Percentiles rank a stretch among this genome's conserved stretches.
These are phyloP conservation scores for Acer campestre DNA, from an alignment of 345 rosid genomes.

Conservation along the genomic window DNA sequence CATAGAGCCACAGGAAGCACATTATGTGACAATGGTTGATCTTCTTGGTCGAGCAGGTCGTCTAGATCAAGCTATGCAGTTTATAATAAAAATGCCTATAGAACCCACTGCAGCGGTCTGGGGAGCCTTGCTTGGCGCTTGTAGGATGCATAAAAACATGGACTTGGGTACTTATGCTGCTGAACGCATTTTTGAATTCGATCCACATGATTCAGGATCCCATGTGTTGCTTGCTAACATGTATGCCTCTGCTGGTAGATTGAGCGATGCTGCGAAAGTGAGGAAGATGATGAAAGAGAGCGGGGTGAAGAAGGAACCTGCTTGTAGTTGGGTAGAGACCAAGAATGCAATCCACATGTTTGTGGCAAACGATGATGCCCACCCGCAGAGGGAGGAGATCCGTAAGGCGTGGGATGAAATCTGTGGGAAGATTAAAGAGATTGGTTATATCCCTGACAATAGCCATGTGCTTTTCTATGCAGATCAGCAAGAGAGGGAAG, in stretches of 20 bases:
- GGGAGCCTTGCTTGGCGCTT: conserved; percentile 67
- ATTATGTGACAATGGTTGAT: conserved; percentile 59
- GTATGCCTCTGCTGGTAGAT: conserved; percentile 60
- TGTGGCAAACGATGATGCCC: conserved; percentile 64
- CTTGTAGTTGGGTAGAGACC: conserved; percentile 72
- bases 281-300: conserved; percentile 58
- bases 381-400: conserved; percentile 59
- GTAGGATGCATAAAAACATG: conserved; percentile 67
- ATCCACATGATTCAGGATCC: conserved; percentile 59
- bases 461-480: conserved; percentile 58
- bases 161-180: conserved; percentile 65
- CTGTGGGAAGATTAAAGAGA: conserved; percentile 52
- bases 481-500: conserved; percentile 62
- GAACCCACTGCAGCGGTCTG: conserved; percentile 59
- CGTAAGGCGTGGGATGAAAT: conserved; percentile 51
- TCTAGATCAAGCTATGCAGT: conserved; percentile 47
- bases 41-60: conserved; percentile 71
- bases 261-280: conserved; percentile 60
- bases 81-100: conserved; percentile 57
- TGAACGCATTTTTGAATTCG: conserved; percentile 51
- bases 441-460: conserved; percentile 63
- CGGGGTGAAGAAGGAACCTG: conserved; percentile 65
- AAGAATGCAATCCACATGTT: conserved; percentile 53
- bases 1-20: conserved; percentile 43
- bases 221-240: conserved; percentile 60